A percentile compares a stretch with the other conserved stretches of the same genome.
phyloP scores from a whole-genome alignment of 2,329 filamentous ascomycete species.

The Cadophora luteo-olivacea region DNA sequence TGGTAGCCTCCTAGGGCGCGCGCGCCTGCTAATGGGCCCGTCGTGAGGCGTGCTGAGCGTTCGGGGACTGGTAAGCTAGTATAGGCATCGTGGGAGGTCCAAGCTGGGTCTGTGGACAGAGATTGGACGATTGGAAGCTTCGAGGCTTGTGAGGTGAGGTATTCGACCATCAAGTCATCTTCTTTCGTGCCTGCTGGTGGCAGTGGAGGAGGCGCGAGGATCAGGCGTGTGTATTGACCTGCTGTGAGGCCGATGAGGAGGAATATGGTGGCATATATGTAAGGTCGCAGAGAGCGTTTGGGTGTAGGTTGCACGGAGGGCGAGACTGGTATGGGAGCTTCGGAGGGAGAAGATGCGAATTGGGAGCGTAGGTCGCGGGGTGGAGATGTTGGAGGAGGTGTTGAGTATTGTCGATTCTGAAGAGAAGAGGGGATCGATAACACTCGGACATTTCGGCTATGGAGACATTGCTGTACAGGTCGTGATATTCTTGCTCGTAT shows the following conservation, averaged over 20 bases:
- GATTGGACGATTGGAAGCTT: constrained; percentile 56
- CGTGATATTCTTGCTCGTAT: constrained; percentile 2
- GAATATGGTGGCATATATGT: constrained; percentile 47
- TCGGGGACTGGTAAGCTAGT: constrained; percentile 33
- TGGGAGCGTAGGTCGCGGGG: constrained; percentile 39
- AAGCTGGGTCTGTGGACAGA: constrained; percentile 52
- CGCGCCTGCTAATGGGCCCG: constrained; percentile 51
- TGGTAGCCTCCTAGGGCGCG: constrained; percentile 57
- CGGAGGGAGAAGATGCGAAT: constrained; percentile 29
- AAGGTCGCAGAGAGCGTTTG: constrained; percentile 40
- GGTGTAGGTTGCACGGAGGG: constrained; percentile 29
- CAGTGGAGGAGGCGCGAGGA: constrained; percentile 52
- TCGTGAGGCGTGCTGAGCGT: constrained; percentile 47
- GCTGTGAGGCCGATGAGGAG: constrained; percentile 49
- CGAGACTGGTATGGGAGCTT: constrained; percentile 16
- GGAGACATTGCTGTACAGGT: constrained; percentile 13
- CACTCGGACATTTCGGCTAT: not conserved
- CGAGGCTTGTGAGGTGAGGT: constrained; percentile 52
- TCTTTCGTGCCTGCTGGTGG: constrained; percentile 48
- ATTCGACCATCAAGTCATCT: constrained; percentile 50
- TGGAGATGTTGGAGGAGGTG: constrained; percentile 20
- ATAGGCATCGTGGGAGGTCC: constrained; percentile 53
- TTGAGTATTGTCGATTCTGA: constrained; percentile 26
- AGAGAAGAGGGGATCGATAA: not conserved
- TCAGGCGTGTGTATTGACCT: constrained; percentile 49